These are phyloP conservation scores for Diplodia scrobiculata DNA, from an alignment of 2,329 filamentous ascomycete genomes.

Conservation along the genomic window DNA sequence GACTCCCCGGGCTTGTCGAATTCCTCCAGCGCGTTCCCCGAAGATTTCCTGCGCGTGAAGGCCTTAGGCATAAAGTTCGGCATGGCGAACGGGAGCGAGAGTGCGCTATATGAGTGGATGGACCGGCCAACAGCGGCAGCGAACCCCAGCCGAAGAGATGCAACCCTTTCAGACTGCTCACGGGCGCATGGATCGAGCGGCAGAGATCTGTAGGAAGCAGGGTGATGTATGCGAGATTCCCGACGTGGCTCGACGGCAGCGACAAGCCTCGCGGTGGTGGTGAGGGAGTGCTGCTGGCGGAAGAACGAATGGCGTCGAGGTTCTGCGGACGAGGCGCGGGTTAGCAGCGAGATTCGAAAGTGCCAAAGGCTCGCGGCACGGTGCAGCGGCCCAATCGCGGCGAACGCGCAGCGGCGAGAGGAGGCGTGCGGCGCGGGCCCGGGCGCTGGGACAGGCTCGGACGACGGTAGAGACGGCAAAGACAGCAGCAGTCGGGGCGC, in stretches of 20 bases:
- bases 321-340: constrained; percentile 3
- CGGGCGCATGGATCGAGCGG: constrained; percentile 8
- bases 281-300: not conserved
- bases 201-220: not conserved
- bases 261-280: too few species aligned
- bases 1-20: constrained; percentile 32
- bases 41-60: constrained; percentile 43
- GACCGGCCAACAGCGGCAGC: constrained; percentile 18
- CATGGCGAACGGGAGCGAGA: constrained; percentile 19
- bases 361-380: constrained; percentile 1
- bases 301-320: constrained; percentile 22
- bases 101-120: constrained; percentile 2
- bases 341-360: constrained; percentile 15
- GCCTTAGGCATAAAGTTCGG: constrained; percentile 34
- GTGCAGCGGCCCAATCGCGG: constrained; percentile 10
- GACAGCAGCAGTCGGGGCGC: constrained; percentile 1
- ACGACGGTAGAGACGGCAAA: not conserved
- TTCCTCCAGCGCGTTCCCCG: constrained; percentile 42
- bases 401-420: constrained; percentile 2
- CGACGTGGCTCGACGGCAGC: not conserved
- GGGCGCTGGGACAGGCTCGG: not conserved
- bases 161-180: constrained; percentile 8
- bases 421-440: constrained; percentile 14
- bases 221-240: constrained; percentile 10
- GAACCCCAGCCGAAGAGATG: constrained; percentile 14